Conservation (phyloP, 257 asterid species). For the Nicotiana tabacum region DNA sequence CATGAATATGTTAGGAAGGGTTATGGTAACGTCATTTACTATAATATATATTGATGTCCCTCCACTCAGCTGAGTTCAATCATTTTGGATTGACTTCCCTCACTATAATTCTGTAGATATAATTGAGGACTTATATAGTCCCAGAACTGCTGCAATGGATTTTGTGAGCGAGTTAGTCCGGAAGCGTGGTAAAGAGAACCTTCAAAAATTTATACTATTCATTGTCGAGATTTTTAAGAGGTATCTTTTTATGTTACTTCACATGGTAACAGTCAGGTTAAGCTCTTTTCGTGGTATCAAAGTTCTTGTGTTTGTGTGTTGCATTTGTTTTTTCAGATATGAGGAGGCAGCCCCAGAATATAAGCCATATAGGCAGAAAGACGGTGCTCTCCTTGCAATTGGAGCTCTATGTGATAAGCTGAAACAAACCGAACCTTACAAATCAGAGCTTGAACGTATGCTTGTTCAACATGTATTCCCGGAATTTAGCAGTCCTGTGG, state of each 20-base stretch:
- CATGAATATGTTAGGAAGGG: conserved; percentile 99
- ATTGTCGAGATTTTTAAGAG: conserved; percentile 85
- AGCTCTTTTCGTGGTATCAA: conserved; percentile 6
- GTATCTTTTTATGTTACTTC: conserved; percentile 25
- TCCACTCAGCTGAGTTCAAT: not conserved
- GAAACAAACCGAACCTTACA: conserved; percentile 91
- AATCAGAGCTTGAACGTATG: conserved; percentile 90
- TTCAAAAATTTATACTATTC: conserved; percentile 78
- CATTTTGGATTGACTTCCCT: not conserved
- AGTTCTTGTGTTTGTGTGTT: not conserved
- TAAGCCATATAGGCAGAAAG: conserved; percentile 84
- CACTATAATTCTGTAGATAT: conserved; percentile 49
- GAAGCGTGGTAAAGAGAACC: conserved; percentile 94
- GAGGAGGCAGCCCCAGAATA: conserved; percentile 63
- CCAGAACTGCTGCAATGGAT: conserved; percentile 99
- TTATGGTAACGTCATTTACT: conserved; percentile 51
- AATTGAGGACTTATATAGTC: conserved; percentile 95
- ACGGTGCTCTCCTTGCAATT: conserved; percentile 97
- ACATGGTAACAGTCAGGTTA: conserved; percentile 1
- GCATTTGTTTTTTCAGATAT: conserved; percentile 40
- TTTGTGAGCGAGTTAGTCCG: conserved; percentile 96
- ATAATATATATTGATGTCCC: not conserved
- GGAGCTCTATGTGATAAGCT: conserved; percentile 95
- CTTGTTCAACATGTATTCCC: conserved; percentile 94
- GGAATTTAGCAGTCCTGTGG: conserved; percentile 82